A percentile compares a stretch with the other conserved stretches of the same genome.
Conservation (phyloP, 2,329 filamentous ascomycete genomes). For the Microdochium bolleyi region DNA sequence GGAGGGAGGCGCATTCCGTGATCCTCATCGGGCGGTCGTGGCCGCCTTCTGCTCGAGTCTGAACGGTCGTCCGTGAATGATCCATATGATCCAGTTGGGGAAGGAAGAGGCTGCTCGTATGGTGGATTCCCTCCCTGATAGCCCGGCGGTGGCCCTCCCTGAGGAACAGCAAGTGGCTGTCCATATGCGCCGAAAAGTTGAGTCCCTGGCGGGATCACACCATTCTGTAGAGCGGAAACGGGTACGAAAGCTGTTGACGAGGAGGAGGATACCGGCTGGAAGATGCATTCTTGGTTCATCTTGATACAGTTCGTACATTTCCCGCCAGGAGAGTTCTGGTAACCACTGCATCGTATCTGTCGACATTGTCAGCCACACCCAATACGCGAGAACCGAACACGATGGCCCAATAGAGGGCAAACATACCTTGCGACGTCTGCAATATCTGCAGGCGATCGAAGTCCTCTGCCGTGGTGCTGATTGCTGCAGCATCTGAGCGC, state of each 20-base stretch:
- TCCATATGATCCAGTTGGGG: conserved; percentile 24
- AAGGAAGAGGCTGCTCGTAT: conserved; percentile 23
- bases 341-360: conserved; percentile 54
- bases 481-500: conserved; percentile 31
- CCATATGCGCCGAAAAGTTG: conserved; percentile 50
- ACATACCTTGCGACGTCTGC: conserved; percentile 51
- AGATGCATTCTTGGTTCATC: conserved; percentile 54
- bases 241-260: conserved; percentile 51
- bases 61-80: conserved; percentile 26
- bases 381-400: conserved; percentile 4
- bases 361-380: conserved; percentile 11
- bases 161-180: conserved; percentile 35
- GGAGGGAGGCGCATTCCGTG: conserved; percentile 35
- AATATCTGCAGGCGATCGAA: conserved; percentile 53
- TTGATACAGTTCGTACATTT: conserved; percentile 55
- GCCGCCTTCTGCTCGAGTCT: conserved; percentile 24
- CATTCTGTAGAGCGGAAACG: conserved; percentile 49
- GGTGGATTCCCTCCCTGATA: conserved; percentile 10
- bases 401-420: no score
- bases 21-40: conserved; percentile 23
- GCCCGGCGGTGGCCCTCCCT: conserved; percentile 6
- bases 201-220: conserved; percentile 43
- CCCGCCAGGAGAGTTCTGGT: conserved; percentile 48
- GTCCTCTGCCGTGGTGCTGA: conserved; percentile 50
- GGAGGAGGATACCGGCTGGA: conserved; percentile 50